Evolutionary conservation across 495 filamentous ascomycete genomes (phyloP), one percentile per base, ranked within the genome.

Genomic region (Friedmanniomyces endolithicus): DNA sequence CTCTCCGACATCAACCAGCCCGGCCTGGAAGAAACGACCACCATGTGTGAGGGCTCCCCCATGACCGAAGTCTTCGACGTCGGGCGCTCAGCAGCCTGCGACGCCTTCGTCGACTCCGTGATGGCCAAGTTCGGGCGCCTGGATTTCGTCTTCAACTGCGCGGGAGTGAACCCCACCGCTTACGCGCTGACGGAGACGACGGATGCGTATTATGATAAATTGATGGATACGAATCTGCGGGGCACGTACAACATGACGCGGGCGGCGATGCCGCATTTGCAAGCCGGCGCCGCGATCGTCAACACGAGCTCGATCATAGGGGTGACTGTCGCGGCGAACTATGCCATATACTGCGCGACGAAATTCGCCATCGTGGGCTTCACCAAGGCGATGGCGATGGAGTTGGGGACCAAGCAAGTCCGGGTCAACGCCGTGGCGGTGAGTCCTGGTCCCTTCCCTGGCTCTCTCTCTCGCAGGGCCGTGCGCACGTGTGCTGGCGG

Each of bases 311-410:
- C 68, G 24, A 73, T 74, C 45, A 68, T 67, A 25, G 75, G 75
- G 0, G 56, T 73, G 25, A 59, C 63, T 1, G 63, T 70, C 0
- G 52, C 56, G 11, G 57, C 66, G 6, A 49, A 56, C n/a, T 53
- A 60, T 6, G 70, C 71, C 8, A 71, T 75, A 9, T 81, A 81
- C 59, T 78, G 75, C 50, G 71, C 76, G 0, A 78, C 73, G 31
- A 80, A 81, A 57, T 74, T 65, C 20, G 78, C 66, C 6, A 66
- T 80, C 3, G 72, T 77, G 24, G 77, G 77, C 6, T 75, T 81
- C 57, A 73, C 72, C 6, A 79, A 79, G 57, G 71, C 71, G 53
- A 70, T 81, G 59, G 78, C 77, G 14, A 61, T 78, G 52, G 78
- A 80, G 51, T 62, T 80, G 41, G 78, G 75, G 0, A 63, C 69